Conservation (phyloP, 305 asterid genomes). For the Coffea humblotiana region DNA sequence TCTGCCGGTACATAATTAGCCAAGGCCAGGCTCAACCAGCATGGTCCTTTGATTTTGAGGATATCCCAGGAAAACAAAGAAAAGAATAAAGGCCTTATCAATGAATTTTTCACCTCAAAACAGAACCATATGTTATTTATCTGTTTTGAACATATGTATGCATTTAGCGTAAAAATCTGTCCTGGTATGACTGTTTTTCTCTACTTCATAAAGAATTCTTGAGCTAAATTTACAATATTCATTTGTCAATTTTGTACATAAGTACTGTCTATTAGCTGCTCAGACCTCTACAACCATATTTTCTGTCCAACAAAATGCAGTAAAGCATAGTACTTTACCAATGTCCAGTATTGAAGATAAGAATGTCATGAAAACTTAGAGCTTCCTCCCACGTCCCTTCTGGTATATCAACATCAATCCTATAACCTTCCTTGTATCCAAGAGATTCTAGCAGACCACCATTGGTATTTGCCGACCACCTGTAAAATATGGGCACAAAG, state of each 20-base stretch:
- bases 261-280: neutral
- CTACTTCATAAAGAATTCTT: neutral
- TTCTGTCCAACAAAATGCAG: neutral
- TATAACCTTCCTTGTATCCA: constrained; percentile 87
- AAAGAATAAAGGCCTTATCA: neutral
- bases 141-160: neutral
- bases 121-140: neutral
- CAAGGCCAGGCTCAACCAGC: neutral
- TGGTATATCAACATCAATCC: constrained; percentile 42
- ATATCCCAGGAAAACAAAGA: neutral
- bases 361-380: constrained; percentile 70
- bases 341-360: constrained; percentile 91
- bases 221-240: neutral
- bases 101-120: neutral
- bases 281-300: neutral
- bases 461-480: constrained; percentile 72
- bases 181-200: neutral
- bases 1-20: neutral
- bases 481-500: constrained; percentile 22
- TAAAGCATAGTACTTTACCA: constrained; percentile 45
- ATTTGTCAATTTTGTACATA: neutral
- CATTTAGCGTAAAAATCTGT: neutral
- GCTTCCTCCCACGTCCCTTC: constrained; percentile 92
- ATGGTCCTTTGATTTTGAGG: neutral
- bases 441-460: constrained; percentile 75